These are phyloP conservation scores for Cytauxzoon felis DNA, from an alignment of 169 alveolate genomes.

Conservation along the genomic window DNA sequence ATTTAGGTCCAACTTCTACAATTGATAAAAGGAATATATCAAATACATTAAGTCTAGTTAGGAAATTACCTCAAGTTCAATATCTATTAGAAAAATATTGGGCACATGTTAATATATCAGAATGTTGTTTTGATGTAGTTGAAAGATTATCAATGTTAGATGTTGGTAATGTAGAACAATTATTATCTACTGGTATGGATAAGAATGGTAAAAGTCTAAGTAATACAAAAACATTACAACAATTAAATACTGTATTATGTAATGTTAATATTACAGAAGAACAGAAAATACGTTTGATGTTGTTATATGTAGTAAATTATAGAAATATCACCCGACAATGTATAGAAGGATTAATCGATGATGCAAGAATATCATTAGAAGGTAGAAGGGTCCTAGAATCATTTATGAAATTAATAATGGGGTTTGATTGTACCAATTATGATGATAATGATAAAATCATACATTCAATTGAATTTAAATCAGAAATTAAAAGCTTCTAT, in stretches of 20 bases:
- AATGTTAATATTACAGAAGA: slow-evolving; percentile 49
- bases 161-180: slow-evolving; percentile 72
- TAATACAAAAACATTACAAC: slow-evolving; percentile 31
- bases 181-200: slow-evolving; percentile 72
- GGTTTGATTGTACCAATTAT: no score
- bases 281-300: slow-evolving; percentile 61
- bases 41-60: slow-evolving; percentile 63
- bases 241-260: slow-evolving; percentile 17
- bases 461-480: slow-evolving; percentile 14
- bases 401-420: slow-evolving; percentile 1
- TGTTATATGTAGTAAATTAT: slow-evolving; percentile 61
- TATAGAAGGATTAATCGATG: slow-evolving; percentile 1
- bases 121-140: slow-evolving; percentile 64
- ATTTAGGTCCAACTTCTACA: slow-evolving; percentile 62
- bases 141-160: slow-evolving; percentile 54
- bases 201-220: slow-evolving; percentile 64
- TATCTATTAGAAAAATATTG: slow-evolving; percentile 75
- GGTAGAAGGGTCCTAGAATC: background rate
- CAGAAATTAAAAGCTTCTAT: slow-evolving; percentile 28
- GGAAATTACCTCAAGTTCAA: slow-evolving; percentile 74
- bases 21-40: slow-evolving; percentile 27
- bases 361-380: background rate
- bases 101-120: slow-evolving; percentile 73
- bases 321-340: slow-evolving; percentile 8
- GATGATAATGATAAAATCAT: background rate